A percentile compares a stretch with the other conserved stretches of the same genome.
These are phyloP conservation scores for Apiospora marii DNA, from an alignment of 2,329 filamentous ascomycete species.

Conservation along the genomic window DNA sequence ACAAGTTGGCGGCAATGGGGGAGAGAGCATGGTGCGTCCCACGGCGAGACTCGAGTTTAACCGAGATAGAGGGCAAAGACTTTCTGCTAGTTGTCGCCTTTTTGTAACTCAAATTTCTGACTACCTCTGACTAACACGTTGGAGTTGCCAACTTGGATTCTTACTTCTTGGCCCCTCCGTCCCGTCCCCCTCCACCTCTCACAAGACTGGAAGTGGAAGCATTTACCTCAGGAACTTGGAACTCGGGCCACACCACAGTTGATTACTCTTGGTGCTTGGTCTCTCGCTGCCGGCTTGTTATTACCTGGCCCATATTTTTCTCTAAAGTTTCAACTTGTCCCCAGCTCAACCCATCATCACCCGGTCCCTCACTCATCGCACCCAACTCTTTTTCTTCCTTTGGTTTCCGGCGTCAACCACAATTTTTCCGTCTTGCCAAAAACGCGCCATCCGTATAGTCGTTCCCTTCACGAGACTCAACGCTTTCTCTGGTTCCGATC, in stretches of 20 bases:
- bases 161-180: conserved; percentile 2
- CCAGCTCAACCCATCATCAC: conserved; percentile 19
- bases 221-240: conserved; percentile 10
- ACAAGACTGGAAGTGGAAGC: background rate
- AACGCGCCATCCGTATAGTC: background rate
- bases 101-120: conserved; percentile 16
- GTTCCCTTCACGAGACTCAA: background rate
- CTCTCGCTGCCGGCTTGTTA: conserved; percentile 8
- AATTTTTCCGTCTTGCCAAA: background rate
- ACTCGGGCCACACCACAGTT: conserved; percentile 20
- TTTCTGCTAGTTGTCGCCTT: conserved; percentile 16
- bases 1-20: background rate
- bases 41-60: conserved; percentile 2
- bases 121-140: conserved; percentile 20
- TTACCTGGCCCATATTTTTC: conserved; percentile 2
- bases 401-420: background rate
- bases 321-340: conserved; percentile 23
- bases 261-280: conserved; percentile 14
- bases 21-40: background rate
- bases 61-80: conserved; percentile 5
- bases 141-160: conserved; percentile 15
- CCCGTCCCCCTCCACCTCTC: conserved; percentile 7
- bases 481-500: background rate
- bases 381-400: conserved; percentile 12
- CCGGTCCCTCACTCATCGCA: conserved; percentile 15